phyloP scores from a whole-genome alignment of 805 yeast species.

The Jamesozyma piceae region DNA sequence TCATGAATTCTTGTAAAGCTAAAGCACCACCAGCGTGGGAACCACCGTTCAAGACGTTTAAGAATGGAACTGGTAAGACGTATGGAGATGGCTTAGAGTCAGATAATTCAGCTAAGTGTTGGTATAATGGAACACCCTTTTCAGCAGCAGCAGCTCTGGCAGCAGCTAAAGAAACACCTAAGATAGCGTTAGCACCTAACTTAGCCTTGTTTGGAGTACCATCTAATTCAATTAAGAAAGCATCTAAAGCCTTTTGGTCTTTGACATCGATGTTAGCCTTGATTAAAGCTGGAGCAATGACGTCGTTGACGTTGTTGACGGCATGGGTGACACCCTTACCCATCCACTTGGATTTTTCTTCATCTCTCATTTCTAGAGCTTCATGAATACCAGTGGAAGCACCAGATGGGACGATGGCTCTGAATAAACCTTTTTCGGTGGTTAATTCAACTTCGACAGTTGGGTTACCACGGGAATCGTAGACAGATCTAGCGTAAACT shows the following conservation, averaged over 20 bases:
- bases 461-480: slow-evolving; percentile 99
- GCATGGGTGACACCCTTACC: slow-evolving; percentile 99
- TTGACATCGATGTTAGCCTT: slow-evolving; percentile 73
- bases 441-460: slow-evolving; percentile 96
- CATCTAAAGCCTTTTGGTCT: slow-evolving; percentile 81
- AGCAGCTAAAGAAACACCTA: slow-evolving; percentile 95
- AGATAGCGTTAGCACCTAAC: slow-evolving; percentile 96
- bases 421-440: slow-evolving; percentile 89
- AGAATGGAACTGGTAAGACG: slow-evolving; percentile 98
- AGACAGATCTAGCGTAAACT: slow-evolving; percentile 89
- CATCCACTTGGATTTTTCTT: slow-evolving; percentile 93
- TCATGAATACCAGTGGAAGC: slow-evolving; percentile 99
- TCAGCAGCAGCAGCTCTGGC: slow-evolving; percentile 98
- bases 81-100: slow-evolving; percentile 64
- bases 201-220: slow-evolving; percentile 97
- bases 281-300: slow-evolving; percentile 89
- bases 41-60: slow-evolving; percentile 98
- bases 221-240: slow-evolving; percentile 76
- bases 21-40: slow-evolving; percentile 99
- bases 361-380: slow-evolving; percentile 97
- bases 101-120: slow-evolving; percentile 77
- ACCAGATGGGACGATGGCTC: slow-evolving; percentile 98
- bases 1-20: slow-evolving; percentile 99
- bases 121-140: slow-evolving; percentile 86
- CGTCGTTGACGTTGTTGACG: slow-evolving; percentile 87